These are phyloP conservation scores for Mortierella sp. DNA, from an alignment of 371 early-diverging fungal species.

Conservation along the genomic window DNA sequence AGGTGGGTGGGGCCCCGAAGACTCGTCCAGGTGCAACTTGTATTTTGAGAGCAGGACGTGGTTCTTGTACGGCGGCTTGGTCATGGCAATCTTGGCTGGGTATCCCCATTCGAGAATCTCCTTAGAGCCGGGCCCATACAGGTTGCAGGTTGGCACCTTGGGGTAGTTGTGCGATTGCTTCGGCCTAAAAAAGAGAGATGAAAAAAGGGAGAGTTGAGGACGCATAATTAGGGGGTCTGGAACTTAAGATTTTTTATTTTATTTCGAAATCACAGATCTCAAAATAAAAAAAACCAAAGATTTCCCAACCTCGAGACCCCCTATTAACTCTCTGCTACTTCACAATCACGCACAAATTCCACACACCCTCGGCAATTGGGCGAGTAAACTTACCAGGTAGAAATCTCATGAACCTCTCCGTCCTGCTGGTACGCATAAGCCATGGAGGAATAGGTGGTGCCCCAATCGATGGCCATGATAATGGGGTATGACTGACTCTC, in stretches of 20 bases:
- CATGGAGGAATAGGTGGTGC: constrained; percentile 52
- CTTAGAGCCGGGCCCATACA: constrained; percentile 41
- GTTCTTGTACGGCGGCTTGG: constrained; percentile 67
- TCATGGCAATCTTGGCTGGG: constrained; percentile 65
- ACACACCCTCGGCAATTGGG: neutral
- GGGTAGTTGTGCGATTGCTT: constrained; percentile 50
- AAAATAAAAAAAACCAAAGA: too few species aligned
- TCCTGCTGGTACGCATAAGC: constrained; percentile 51
- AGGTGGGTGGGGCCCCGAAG: constrained; percentile 57
- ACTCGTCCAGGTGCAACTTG: constrained; percentile 67
- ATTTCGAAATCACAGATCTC: too few species aligned
- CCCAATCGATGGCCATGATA: constrained; percentile 56
- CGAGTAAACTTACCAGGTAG: constrained; percentile 33
- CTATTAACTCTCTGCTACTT: too few species aligned
- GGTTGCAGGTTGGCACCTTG: constrained; percentile 50
- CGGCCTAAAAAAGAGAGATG: constrained; percentile 23
- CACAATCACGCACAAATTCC: neutral
- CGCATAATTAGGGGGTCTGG: too few species aligned
- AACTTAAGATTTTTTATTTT: too few species aligned
- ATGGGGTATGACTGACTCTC: constrained; percentile 39
- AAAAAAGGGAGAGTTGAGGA: too few species aligned
- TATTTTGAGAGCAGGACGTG: constrained; percentile 66
- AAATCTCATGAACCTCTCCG: constrained; percentile 50
- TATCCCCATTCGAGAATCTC: constrained; percentile 55
- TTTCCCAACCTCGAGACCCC: too few species aligned